Evolutionary conservation across 352 stramenopile species (phyloP), one percentile per base, ranked within the genome.

Genomic region (Aphanomyces cochlioides): DNA sequence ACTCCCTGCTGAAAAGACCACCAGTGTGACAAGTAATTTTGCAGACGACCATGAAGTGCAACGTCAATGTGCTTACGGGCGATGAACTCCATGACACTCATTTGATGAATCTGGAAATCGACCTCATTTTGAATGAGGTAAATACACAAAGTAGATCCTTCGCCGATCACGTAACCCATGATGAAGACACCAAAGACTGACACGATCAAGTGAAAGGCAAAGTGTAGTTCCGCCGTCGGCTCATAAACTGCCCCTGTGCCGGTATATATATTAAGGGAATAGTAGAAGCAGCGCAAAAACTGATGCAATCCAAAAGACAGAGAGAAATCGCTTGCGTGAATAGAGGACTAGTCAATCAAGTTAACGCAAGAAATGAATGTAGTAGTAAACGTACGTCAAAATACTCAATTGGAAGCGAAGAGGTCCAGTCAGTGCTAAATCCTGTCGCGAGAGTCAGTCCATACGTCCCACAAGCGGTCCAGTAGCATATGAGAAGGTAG

Each of bases 401-500:
- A 5, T 61, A 39, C 1, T 12, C 54, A 1, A 61, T 37, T 17
- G 54, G 54, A 37, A 61, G 21, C 3, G 54, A 50, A 57, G 75
- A 3, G 61, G 74, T 10, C 19, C 34, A 53, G 73, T 72, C 17
- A 8, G 17, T 10, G n/a, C 58, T 66, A 53, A 78, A 77, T 3
- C 74, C 74, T 37, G 73, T 57, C 2, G 72, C 40, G 15, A 67
- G 47, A 1, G 72, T 75, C 1, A 79, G 17, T 4, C 67, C 67
- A 63, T 74, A 79, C 59, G 69, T 74, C 13, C 7, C 56, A 48
- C 74, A 79, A 7, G 74, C 74, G 3, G 54, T 61, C 54, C 54
- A 61, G 54, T 61, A 61, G 21, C 54, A 61, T 45, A 61, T 40
- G 15, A 61, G 19, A 1, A 7, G 15, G 28, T 61, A 61, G 54